Conservation (phyloP, 768 basidiomycete genomes). For the Stropharia rugosoannulata region DNA sequence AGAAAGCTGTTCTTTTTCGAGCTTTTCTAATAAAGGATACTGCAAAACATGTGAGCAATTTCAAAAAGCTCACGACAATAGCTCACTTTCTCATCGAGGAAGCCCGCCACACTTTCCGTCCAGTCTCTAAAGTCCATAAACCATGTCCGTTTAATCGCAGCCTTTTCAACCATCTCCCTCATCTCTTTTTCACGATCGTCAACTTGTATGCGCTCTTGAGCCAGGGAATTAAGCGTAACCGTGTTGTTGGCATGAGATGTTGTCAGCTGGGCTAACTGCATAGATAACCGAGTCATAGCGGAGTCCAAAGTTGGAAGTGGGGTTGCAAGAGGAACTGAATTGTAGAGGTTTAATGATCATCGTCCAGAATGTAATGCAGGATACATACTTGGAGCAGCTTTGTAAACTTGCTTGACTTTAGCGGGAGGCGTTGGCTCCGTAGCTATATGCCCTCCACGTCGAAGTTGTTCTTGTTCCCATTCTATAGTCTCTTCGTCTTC, state of each 20-base stretch:
- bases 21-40: conserved; percentile 76
- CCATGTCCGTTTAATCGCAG: conserved; percentile 82
- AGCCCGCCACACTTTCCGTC: conserved; percentile 81
- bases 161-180: conserved; percentile 68
- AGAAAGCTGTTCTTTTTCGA: conserved; percentile 74
- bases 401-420: conserved; percentile 59
- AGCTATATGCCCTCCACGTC: conserved; percentile 64
- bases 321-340: conserved; percentile 62
- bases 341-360: conserved; percentile 7
- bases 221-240: conserved; percentile 51
- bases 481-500: conserved; percentile 82
- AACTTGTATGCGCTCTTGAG: conserved; percentile 62
- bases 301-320: conserved; percentile 64
- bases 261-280: conserved; percentile 57
- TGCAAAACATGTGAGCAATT: conserved; percentile 25
- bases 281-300: conserved; percentile 60
- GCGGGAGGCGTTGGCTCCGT: conserved; percentile 32
- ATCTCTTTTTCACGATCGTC: conserved; percentile 71
- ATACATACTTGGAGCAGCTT: conserved; percentile 65
- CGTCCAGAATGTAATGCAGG: not conserved
- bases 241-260: conserved; percentile 69
- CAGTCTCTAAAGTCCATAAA: conserved; percentile 76
- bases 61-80: not conserved
- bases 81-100: conserved; percentile 83
- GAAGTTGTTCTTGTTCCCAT: conserved; percentile 85